A percentile compares a stretch with the other conserved stretches of the same genome.
Evolutionary conservation across 768 basidiomycete species (phyloP).

Genomic region (Chalciporus chontae): DNA sequence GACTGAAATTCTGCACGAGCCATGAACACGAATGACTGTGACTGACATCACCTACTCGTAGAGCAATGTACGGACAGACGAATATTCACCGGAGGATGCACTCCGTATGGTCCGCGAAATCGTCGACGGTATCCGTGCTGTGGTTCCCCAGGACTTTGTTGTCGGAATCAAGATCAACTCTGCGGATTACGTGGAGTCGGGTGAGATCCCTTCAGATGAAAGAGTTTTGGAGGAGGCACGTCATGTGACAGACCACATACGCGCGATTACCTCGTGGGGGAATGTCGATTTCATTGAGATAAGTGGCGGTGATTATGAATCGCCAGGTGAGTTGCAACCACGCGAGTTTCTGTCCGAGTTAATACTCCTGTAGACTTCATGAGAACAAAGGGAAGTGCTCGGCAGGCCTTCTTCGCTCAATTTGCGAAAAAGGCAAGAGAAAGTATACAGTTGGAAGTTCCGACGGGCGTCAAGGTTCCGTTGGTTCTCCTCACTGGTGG

Average conservation of each 20-base stretch:
- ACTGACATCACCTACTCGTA: conserved; percentile 15
- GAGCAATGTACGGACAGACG: conserved; percentile 57
- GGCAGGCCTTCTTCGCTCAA: conserved; percentile 70
- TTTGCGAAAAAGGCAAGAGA: conserved; percentile 59
- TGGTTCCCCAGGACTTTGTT: conserved; percentile 56
- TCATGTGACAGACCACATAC: conserved; percentile 59
- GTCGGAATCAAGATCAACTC: conserved; percentile 80
- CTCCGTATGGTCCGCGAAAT: conserved; percentile 60
- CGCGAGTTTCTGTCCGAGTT: background rate
- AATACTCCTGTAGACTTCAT: conserved; percentile 42
- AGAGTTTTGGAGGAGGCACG: conserved; percentile 24
- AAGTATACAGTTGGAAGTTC: conserved; percentile 36
- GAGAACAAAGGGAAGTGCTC: conserved; percentile 27
- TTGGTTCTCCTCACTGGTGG: conserved; percentile 81
- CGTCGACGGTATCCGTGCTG: conserved; percentile 49
- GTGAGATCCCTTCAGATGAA: conserved; percentile 27
- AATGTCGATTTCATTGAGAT: conserved; percentile 82
- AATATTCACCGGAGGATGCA: conserved; percentile 49
- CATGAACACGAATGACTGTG: conserved; percentile 9
- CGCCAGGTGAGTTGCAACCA: conserved; percentile 47
- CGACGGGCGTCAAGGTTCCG: conserved; percentile 36
- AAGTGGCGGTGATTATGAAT: conserved; percentile 84
- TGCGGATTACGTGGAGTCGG: conserved; percentile 58
- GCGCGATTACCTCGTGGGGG: conserved; percentile 58
- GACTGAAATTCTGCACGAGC: background rate